Evolutionary conservation across 257 asterid genomes (phyloP).

Genomic region (Striga asiatica): DNA sequence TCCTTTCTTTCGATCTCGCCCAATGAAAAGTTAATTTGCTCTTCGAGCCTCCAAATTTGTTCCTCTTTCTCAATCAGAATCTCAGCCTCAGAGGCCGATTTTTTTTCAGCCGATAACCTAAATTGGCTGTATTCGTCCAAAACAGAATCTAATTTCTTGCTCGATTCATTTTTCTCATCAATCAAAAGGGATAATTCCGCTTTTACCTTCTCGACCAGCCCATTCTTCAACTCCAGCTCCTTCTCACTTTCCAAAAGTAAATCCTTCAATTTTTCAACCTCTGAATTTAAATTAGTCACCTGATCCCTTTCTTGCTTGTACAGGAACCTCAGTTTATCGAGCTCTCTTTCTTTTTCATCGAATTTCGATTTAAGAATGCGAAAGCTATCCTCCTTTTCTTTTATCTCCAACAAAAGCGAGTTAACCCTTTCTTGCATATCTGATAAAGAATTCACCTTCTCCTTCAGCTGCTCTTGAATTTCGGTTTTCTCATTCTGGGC

Average conservation of each 20-base stretch:
- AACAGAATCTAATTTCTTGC: slow-evolving; percentile 28
- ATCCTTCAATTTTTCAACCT: slow-evolving; percentile 34
- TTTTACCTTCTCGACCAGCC: slow-evolving; percentile 26
- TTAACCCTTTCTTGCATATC: slow-evolving; percentile 44
- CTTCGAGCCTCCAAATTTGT: slow-evolving; percentile 35
- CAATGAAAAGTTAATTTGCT: slow-evolving; percentile 32
- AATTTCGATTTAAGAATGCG: slow-evolving; percentile 23
- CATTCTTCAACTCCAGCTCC: slow-evolving; percentile 45
- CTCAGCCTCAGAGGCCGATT: slow-evolving; percentile 44
- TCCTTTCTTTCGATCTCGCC: slow-evolving; percentile 29
- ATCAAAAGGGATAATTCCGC: slow-evolving; percentile 24
- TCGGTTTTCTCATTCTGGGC: slow-evolving; percentile 35
- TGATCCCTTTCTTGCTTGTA: slow-evolving; percentile 38
- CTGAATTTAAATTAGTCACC: slow-evolving; percentile 28
- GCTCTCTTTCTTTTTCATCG: slow-evolving; percentile 39
- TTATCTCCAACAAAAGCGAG: slow-evolving; percentile 44
- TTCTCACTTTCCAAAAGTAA: slow-evolving; percentile 28
- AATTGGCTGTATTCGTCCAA: slow-evolving; percentile 33
- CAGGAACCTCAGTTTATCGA: slow-evolving; percentile 20
- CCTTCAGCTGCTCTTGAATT: slow-evolving; percentile 42
- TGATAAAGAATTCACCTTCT: slow-evolving; percentile 36
- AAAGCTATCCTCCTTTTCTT: slow-evolving; percentile 40
- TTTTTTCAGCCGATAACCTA: slow-evolving; percentile 32
- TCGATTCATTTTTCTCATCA: slow-evolving; percentile 36
- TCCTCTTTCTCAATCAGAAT: slow-evolving; percentile 39